A percentile compares a stretch with the other conserved stretches of the same genome.
phyloP scores from a whole-genome alignment of 1,284 basidiomycete species.

The Ustanciosporium gigantosporum region DNA sequence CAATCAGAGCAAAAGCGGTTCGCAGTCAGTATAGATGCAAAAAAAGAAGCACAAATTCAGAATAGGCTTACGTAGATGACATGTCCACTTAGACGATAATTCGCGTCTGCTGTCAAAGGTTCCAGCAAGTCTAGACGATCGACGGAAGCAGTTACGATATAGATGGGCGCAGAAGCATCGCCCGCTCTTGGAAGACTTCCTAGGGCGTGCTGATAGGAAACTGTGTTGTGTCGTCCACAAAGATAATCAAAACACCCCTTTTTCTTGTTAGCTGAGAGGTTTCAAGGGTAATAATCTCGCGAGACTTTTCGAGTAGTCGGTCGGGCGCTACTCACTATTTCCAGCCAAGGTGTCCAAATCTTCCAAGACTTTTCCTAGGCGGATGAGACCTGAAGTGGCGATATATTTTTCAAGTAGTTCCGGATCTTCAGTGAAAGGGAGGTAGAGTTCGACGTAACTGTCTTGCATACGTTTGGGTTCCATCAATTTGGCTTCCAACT shows the following conservation, averaged over 20 bases:
- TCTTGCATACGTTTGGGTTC: conserved; percentile 55
- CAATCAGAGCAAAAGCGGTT: neutral
- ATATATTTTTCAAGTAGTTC: conserved; percentile 60
- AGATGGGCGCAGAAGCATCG: conserved; percentile 50
- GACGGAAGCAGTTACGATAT: conserved; percentile 62
- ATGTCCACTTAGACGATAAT: conserved; percentile 48
- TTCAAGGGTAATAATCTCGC: no score
- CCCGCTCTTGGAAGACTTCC: conserved; percentile 53
- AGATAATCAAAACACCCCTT: no score
- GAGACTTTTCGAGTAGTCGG: no score
- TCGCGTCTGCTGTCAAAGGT: conserved; percentile 31
- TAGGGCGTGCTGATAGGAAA: conserved; percentile 60
- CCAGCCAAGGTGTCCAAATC: conserved; percentile 61
- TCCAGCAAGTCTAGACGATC: conserved; percentile 58
- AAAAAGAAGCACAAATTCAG: no score
- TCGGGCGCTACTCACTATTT: conserved; percentile 10
- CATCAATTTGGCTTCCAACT: conserved; percentile 26
- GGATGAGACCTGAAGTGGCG: conserved; percentile 55
- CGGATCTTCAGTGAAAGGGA: conserved; percentile 56
- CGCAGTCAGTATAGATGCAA: neutral
- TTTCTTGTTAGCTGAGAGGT: no score
- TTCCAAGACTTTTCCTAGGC: conserved; percentile 61
- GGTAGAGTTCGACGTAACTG: conserved; percentile 58
- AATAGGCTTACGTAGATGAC: conserved; percentile 41
- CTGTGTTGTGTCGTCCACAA: neutral